These are phyloP conservation scores for Fusarium sp. DNA, from an alignment of 2,329 filamentous ascomycete genomes.

Conservation along the genomic window DNA sequence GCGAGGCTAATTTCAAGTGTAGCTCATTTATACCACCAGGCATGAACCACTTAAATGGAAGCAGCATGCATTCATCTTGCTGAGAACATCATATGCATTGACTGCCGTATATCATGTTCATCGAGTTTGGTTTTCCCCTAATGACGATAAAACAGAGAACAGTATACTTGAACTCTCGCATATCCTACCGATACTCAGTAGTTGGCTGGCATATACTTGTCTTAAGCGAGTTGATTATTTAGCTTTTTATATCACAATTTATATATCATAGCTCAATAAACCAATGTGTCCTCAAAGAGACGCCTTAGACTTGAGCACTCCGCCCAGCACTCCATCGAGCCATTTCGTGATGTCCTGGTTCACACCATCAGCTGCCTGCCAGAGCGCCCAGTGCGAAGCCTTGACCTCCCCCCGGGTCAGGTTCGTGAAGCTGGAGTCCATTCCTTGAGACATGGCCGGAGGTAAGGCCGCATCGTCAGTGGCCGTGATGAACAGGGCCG, in stretches of 20 bases:
- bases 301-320: conserved; percentile 50
- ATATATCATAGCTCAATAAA: not conserved
- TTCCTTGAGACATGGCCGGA: conserved; percentile 75
- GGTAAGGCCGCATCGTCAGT: conserved; percentile 78
- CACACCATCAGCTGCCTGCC: conserved; percentile 76
- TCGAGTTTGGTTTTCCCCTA: not conserved
- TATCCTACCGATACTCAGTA: not conserved
- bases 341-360: conserved; percentile 78
- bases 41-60: too few species aligned
- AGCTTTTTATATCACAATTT: not conserved
- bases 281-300: conserved; percentile 36
- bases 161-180: too few species aligned
- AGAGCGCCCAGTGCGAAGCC: conserved; percentile 85
- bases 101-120: not conserved
- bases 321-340: conserved; percentile 63
- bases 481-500: conserved; percentile 81
- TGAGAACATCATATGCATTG: too few species aligned
- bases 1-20: too few species aligned
- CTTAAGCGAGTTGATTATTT: not conserved
- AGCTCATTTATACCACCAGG: too few species aligned
- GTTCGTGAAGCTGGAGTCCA: conserved; percentile 75
- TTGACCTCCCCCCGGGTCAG: conserved; percentile 75
- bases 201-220: not conserved
- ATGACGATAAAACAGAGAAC: too few species aligned
- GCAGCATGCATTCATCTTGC: not conserved